Evolutionary conservation across 2,329 filamentous ascomycete genomes (phyloP), one percentile per base, ranked within the genome.

Genomic region (Proliferodiscus dingleyae): DNA sequence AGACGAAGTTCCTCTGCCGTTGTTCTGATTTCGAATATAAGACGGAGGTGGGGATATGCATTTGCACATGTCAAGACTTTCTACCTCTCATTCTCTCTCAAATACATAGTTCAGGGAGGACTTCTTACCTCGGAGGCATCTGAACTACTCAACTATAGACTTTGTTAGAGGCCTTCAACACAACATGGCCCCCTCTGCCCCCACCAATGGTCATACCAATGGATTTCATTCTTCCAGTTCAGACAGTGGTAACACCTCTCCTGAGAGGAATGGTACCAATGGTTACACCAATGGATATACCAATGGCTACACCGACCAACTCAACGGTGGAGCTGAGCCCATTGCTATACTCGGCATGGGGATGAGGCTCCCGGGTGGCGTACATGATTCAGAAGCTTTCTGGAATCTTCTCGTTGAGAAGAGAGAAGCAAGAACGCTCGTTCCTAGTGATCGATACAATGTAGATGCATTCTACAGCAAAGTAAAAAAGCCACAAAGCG

Each of bases 341-440:
- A 47, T 52, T 15, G 50, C 50, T 4, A 46, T 52, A 10, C 26
- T 49, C 15, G 50, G 50, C 2, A 52, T 52, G 43, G 46, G 60
- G 7, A 64, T 62, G n/a, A 56, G 64, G 29, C 55, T 66, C 2
- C 61, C 64, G 7, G 63, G 62, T 15, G 50, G 37, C 3, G 41
- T 46, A 23, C 30, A 41, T 23, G 29, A 30, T 16, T 24, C 43
- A 8, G 41, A 43, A 32, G 23, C 24, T 23, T 34, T 47, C 10
- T 49, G 48, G 48, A 41, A 48, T 29, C 29, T 46, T 15, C 38
- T 51, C 11, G 9, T 47, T 15, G 43, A 45, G 7, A 44, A 41
- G 15, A 28, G 22, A 22, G 44, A 41, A 22, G 43, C 40, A 19
- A 28, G 48, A 4, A 36, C 37, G 7, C 23, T 18, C 9, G 40